Conservation (phyloP, 768 basidiomycete species). For the Naematelia aurantialba region DNA sequence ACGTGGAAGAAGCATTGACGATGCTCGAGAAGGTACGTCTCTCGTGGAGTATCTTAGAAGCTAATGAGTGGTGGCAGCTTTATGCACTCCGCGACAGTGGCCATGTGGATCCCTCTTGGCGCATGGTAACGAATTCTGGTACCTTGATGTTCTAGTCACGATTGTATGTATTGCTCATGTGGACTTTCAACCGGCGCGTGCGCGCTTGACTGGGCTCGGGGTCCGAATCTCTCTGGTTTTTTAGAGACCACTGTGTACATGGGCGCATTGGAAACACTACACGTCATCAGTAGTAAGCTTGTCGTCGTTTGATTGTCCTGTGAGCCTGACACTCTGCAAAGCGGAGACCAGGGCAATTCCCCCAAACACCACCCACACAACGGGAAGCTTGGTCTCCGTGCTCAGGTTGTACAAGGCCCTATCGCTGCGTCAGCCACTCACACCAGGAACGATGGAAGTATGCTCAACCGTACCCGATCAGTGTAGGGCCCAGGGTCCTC, state of each 20-base stretch:
- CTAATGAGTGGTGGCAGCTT: slow-evolving; percentile 5
- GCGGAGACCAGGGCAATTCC: neutral
- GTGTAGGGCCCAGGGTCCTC: slow-evolving; percentile 11
- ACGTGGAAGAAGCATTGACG: slow-evolving; percentile 14
- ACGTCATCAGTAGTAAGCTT: neutral
- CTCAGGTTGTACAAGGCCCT: neutral
- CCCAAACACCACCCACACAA: slow-evolving; percentile 9
- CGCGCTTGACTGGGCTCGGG: too few species aligned
- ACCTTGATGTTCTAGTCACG: neutral
- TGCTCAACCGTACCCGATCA: slow-evolving; percentile 10
- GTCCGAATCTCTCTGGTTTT: too few species aligned
- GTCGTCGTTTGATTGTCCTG: neutral
- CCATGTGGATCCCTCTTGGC: slow-evolving; percentile 11
- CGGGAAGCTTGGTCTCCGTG: slow-evolving; percentile 3
- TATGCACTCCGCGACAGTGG: slow-evolving; percentile 13
- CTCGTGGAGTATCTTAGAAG: neutral
- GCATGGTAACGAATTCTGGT: neutral
- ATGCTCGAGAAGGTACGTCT: slow-evolving; percentile 9
- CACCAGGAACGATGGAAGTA: too few species aligned
- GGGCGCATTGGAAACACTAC: too few species aligned
- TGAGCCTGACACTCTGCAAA: slow-evolving; percentile 1
- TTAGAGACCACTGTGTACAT: too few species aligned
- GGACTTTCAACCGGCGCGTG: too few species aligned
- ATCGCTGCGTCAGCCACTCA: too few species aligned
- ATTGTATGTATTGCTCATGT: too few species aligned